Percentiles rank a stretch among this genome's conserved stretches.
Evolutionary conservation across 2,329 filamentous ascomycete species (phyloP).

Genomic region (Aspergillus udagawae): DNA sequence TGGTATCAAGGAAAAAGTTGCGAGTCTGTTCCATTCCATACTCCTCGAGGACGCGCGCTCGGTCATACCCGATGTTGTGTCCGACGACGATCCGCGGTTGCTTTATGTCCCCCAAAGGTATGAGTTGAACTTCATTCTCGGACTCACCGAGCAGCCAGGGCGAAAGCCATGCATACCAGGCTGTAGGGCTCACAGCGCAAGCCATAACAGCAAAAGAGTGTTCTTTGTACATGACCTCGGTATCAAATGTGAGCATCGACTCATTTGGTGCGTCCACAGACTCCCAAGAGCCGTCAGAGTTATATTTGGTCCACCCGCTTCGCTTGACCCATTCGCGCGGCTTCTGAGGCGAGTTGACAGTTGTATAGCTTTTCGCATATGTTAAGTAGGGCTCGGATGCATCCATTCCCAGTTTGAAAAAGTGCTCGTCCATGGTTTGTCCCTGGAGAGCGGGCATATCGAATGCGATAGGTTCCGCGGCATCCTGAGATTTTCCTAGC

Average conservation of each 20-base stretch:
- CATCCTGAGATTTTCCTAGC: conserved; percentile 83
- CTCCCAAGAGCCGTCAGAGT: conserved; percentile 67
- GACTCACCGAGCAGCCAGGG: conserved; percentile 89
- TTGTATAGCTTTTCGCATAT: conserved; percentile 70
- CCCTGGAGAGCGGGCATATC: conserved; percentile 79
- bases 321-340: conserved; percentile 69
- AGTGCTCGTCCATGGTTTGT: conserved; percentile 84
- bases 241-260: conserved; percentile 84
- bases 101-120: conserved; percentile 76
- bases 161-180: conserved; percentile 97
- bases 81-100: conserved; percentile 77
- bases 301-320: conserved; percentile 95
- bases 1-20: conserved; percentile 90
- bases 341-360: conserved; percentile 53
- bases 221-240: conserved; percentile 94
- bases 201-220: conserved; percentile 95
- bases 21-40: conserved; percentile 78
- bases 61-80: conserved; percentile 94
- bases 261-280: conserved; percentile 73
- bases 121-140: conserved; percentile 70
- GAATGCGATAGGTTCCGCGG: conserved; percentile 71
- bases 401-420: conserved; percentile 80
- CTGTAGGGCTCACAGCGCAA: conserved; percentile 79
- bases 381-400: conserved; percentile 79
- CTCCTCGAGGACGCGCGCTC: conserved; percentile 82